Percentiles rank a stretch among this genome's conserved stretches.
Evolutionary conservation across 257 asterid genomes (phyloP).

Genomic region (Craterostigma plantagineum): DNA sequence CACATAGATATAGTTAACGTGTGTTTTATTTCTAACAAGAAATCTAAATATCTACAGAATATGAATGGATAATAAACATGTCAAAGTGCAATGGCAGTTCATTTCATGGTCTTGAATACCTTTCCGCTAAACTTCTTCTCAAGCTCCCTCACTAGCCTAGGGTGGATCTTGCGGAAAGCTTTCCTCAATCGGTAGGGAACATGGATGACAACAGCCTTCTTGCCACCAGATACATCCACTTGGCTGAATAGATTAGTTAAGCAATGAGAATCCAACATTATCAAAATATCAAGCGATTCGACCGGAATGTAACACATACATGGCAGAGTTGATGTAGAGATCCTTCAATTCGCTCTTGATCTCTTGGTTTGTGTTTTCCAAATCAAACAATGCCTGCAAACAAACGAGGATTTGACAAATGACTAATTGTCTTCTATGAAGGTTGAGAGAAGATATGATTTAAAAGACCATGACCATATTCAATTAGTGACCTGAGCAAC

Average conservation of each 20-base stretch:
- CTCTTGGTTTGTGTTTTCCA: slow-evolving; percentile 39
- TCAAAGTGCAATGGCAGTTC: too few species aligned
- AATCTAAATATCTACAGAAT: too few species aligned
- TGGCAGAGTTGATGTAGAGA: slow-evolving; percentile 42
- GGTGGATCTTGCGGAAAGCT: slow-evolving; percentile 78
- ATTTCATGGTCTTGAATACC: slow-evolving; percentile 16
- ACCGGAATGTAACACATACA: slow-evolving; percentile 13
- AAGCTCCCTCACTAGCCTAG: slow-evolving; percentile 71
- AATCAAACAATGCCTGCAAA: slow-evolving; percentile 30
- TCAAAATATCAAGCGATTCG: too few species aligned
- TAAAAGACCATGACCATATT: neutral
- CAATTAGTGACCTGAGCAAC: slow-evolving; percentile 28
- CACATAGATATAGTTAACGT: too few species aligned
- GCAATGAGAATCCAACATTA: slow-evolving; percentile 21
- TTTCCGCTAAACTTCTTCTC: slow-evolving; percentile 95
- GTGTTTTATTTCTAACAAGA: too few species aligned
- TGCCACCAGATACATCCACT: slow-evolving; percentile 55
- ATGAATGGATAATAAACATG: too few species aligned
- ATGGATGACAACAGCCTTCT: slow-evolving; percentile 81
- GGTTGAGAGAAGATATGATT: too few species aligned
- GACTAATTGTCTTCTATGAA: neutral
- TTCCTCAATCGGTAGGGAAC: slow-evolving; percentile 75
- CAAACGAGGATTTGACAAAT: neutral
- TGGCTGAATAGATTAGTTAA: slow-evolving; percentile 22
- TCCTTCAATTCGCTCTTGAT: slow-evolving; percentile 44